Evolutionary conservation across 371 early-diverging fungal genomes (phyloP).

Genomic region (Mucor indicus): DNA sequence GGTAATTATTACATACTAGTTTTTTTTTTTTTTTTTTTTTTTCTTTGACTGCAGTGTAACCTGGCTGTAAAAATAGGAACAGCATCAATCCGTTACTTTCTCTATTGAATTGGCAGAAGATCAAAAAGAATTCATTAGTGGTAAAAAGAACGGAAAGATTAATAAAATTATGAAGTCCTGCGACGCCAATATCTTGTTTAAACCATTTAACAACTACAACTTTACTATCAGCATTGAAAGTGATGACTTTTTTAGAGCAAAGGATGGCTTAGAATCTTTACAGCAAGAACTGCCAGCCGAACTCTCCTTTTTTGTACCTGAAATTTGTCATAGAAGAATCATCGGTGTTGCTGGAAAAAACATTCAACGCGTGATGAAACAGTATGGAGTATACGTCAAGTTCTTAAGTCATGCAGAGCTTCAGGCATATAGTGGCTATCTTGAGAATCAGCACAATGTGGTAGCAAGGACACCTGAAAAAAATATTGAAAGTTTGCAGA

Average conservation of each 20-base stretch:
- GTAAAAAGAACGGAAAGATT: conserved; percentile 95
- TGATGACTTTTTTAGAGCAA: conserved; percentile 50
- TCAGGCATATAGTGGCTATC: conserved; percentile 73
- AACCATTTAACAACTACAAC: conserved; percentile 69
- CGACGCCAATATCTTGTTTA: conserved; percentile 60
- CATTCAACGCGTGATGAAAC: conserved; percentile 94
- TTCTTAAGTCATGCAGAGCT: conserved; percentile 84
- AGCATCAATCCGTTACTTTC: conserved; percentile 28
- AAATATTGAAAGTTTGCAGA: conserved; percentile 66
- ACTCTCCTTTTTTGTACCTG: conserved; percentile 85
- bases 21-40: not conserved
- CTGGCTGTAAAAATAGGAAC: conserved; percentile 8
- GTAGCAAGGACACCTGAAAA: conserved; percentile 85
- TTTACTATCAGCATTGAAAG: conserved; percentile 75
- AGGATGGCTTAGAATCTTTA: conserved; percentile 68
- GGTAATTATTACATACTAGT: conserved; percentile 1
- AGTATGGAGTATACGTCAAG: conserved; percentile 93
- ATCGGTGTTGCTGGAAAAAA: conserved; percentile 95
- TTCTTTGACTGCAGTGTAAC: too few species aligned
- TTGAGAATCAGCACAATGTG: conserved; percentile 81
- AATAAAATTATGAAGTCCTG: conserved; percentile 87
- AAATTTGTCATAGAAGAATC: conserved; percentile 88
- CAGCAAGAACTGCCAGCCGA: conserved; percentile 87
- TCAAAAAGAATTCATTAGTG: conserved; percentile 90
- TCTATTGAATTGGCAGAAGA: conserved; percentile 74